phyloP scores from a whole-genome alignment of 75 land plant species.

The Pinus tabuliformis region DNA sequence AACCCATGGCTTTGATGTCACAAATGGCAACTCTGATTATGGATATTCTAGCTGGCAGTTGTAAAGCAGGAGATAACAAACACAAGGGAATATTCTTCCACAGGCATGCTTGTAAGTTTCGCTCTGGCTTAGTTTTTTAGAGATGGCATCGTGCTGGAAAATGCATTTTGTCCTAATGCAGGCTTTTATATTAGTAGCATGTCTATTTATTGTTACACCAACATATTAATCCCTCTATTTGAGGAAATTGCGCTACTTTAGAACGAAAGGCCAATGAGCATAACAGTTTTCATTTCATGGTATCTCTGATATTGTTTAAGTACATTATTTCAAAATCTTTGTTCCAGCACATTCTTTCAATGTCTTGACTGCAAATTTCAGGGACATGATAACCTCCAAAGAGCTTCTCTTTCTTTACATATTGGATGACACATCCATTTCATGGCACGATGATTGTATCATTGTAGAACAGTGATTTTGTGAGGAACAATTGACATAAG shows the following conservation, averaged over 20 bases:
- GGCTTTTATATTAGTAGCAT: background rate
- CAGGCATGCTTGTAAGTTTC: constrained; percentile 29
- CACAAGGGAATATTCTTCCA: constrained; percentile 24
- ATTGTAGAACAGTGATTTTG: background rate
- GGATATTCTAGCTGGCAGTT: constrained; percentile 38
- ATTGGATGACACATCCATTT: background rate
- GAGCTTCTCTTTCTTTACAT: background rate
- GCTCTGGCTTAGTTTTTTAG: background rate
- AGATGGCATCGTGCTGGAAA: constrained; percentile 4
- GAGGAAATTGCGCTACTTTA: too few relatives aligned
- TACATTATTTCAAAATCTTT: background rate
- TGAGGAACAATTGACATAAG: background rate
- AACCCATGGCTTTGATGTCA: constrained; percentile 33
- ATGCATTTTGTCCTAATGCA: background rate
- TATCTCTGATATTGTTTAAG: background rate
- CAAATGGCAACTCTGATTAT: constrained; percentile 35
- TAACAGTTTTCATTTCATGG: background rate
- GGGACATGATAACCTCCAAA: background rate
- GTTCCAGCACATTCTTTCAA: background rate
- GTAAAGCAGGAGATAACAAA: constrained; percentile 8
- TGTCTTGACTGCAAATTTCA: background rate
- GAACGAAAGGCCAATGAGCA: too few relatives aligned
- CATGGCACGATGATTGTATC: background rate
- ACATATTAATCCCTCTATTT: too few relatives aligned
- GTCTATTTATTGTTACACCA: background rate